phyloP scores from a whole-genome alignment of 179 eudicot genomes.

The Drosera spatulata region DNA sequence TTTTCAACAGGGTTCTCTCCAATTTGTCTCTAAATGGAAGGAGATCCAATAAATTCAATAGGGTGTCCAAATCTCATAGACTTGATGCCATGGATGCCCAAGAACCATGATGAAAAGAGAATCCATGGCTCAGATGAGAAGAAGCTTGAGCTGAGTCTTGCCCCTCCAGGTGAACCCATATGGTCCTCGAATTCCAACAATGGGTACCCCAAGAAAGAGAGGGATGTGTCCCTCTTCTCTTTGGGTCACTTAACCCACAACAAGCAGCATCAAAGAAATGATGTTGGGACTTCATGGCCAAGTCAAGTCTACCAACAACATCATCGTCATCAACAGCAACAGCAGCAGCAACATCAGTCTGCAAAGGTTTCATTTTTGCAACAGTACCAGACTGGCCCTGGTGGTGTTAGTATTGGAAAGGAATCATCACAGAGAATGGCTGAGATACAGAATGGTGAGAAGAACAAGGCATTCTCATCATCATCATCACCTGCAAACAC shows the following conservation, averaged over 20 bases:
- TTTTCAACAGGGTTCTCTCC: constrained; percentile 6
- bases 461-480: constrained; percentile 44
- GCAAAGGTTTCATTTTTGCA: constrained; percentile 10
- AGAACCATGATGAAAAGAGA: constrained; percentile 10
- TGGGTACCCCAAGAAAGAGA: constrained; percentile 1
- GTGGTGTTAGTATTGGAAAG: constrained; percentile 21
- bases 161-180: constrained; percentile 48
- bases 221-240: constrained; percentile 23
- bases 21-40: constrained; percentile 15
- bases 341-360: neutral
- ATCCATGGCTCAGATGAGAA: constrained; percentile 32
- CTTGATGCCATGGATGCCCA: constrained; percentile 33
- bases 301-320: constrained; percentile 4
- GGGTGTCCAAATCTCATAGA: constrained; percentile 34
- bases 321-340: constrained; percentile 1
- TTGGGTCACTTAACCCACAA: constrained; percentile 14
- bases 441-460: constrained; percentile 29
- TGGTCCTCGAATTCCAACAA: constrained; percentile 8
- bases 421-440: constrained; percentile 46
- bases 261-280: neutral
- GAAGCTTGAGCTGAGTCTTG: constrained; percentile 78
- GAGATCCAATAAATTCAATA: constrained; percentile 1
- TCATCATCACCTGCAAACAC: constrained; percentile 32
- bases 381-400: constrained; percentile 19
- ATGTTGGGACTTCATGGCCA: constrained; percentile 15